Base-by-base conservation (phyloP, 148 eudicot species). In the Rhododendron kiyosumense region DNA sequence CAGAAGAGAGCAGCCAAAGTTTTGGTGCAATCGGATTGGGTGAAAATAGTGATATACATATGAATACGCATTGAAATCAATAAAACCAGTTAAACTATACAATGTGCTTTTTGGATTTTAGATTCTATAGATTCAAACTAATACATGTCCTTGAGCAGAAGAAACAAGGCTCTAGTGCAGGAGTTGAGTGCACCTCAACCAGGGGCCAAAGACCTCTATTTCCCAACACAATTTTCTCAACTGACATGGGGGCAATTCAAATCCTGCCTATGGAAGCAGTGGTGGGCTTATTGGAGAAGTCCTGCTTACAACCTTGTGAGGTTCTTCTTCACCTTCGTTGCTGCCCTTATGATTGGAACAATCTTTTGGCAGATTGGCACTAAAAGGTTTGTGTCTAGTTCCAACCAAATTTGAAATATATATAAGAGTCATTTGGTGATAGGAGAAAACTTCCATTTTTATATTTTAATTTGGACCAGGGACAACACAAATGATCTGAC, bases 201-300 rank as follows among this genome's bases (percentile, higher is more conserved):
- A 0, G 93, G 91, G 26, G 86, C 90, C 30, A 77, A 86, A 38
- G 93, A 92, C 61, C 79, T 92, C 20, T 85, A 83, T 61, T 92
- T 92, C 51, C 51, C 82, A 7, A 89, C 92, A 65, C 80, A 89
- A 77, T 90, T 84, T 84, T 85, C 92, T 1, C 87, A 88, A 81
- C 57, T 90, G 30, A 86, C 84, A 81, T 87, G 88, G 86, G 82
- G 78, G n/a, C 93, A 92, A 85, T 90, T 87, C 83, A 86, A 86
- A 48, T 91, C 90, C 34, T 92, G 92, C 77, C 22, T 90, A 65
- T 91, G 93, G 93, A 91, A 90, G 77, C 92, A 90, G 80, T 90
- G 89, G 90, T 87, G 89, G 78, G 84, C 88, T 65, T 89, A 91
- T 63, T 91, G 93, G 93, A 83, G 93, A 74, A 91, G 86, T 78